Base-by-base conservation (phyloP, 1,139 yeast genomes). In the Saccharomyces hybrid region DNA sequence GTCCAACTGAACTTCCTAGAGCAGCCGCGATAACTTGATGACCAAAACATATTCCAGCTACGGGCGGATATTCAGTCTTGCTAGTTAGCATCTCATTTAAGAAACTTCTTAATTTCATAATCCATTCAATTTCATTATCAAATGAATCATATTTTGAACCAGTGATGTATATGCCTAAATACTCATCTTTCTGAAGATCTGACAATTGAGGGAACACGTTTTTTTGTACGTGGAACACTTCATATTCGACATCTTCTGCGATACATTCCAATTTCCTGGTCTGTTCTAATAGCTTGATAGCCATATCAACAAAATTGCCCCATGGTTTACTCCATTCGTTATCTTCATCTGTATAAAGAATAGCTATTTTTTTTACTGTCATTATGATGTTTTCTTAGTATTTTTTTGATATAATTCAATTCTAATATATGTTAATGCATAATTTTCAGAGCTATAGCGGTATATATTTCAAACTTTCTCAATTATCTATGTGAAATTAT, bases 21-120 rank as follows among this genome's bases (percentile, higher is more conserved):
- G 85, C 82, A 55, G 84, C 76, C 2, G 83, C 85, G 28, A 88
- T 69, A 20, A 88, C 75, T 66, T 90, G 97, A 68, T 89, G 96
- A 2, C 96, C 97, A 67, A 88, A 89, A 67, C 96, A 90, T 46
- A 89, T 74, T 0, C 95, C 91, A 2, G 79, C 76, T 2, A 81
- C 59, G 0, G 85, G 85, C 11, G 44, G 44, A 11, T 38, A 20
- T 11, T 38, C 26, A 20, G 50, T 44, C 8, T 52, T 59, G 54
- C 76, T 64, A 14, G 26, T 55, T 50, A 55, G 51, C 44, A 58
- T 38, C 2, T 51, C 53, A 27, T 63, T 59, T 28, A 81, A 57
- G 55, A 79, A 76, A 9, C 68, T 60, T 53, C 76, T 75, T 42
- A 82, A 65, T 41, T 66, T 63, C 28, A 61, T 56, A 49, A 81